Base-by-base conservation (phyloP, 805 yeast genomes). In the Maudiozyma pseudohumilis region DNA sequence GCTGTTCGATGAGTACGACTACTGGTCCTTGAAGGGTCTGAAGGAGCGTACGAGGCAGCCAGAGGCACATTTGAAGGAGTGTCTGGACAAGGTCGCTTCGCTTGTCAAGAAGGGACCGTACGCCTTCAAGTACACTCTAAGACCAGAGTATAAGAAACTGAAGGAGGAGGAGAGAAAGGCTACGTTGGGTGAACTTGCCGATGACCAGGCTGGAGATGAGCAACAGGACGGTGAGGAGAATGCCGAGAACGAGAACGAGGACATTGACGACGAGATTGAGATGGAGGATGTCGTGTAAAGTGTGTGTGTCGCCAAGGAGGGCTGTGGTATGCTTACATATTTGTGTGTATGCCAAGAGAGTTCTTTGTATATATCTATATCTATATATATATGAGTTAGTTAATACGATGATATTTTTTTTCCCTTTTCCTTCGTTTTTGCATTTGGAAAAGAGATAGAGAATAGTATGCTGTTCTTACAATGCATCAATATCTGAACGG, bases 31-130 rank as follows among this genome's bases (percentile, higher is more conserved):
- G 70, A 87, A 87, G 61, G 96, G 96, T 28, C 68, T 92, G 44
- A 81, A 86, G 53, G 98, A 92, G 57, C 74, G 95, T 48, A 87
- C 96, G 2, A 79, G 80, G 52, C 98, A 92, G 66, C 98, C 98
- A 2, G 98, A 92, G 57, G 80, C 80, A 16, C 94, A 84, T 58
- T 67, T 92, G 45, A 86, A 88, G 55, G 96, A 88, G 56, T 83
- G 92, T 40, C 66, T 92, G 34, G 98, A 89, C 43, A 75, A 81
- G 34, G 85, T 92, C 53, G 97, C 97, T 1, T 72, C 75, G 23
- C 70, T 92, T 54, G 88, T 84, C 50, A 87, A 89, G 58, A 86
- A 86, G 56, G 98, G 98, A 12, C 96, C 98, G 1, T 89, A 89
- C 57, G 94, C 96, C 1, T 72, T 87, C 56, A 88, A 84, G 62